Evolutionary conservation across 768 basidiomycete species (phyloP), one percentile per base, ranked within the genome.

Genomic region (Tricholoma saponaceum): DNA sequence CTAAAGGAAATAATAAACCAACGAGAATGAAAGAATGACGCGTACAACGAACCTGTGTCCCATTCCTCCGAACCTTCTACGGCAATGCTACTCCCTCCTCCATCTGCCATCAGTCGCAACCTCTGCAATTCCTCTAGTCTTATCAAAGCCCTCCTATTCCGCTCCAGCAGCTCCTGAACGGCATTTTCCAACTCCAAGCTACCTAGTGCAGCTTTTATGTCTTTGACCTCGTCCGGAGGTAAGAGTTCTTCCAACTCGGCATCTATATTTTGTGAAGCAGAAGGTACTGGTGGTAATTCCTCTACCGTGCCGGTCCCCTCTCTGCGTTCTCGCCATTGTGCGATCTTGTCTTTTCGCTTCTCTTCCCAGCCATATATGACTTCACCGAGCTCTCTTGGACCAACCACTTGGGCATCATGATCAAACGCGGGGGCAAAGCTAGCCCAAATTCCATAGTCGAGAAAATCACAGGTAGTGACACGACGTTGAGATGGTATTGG

Each of bases 371-470:
- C 74, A 68, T 76, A 84, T 25, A 85, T 69, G 10, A 84, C 70
- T 66, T 89, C 82, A 13, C 83, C 85, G 56, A 92, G 75, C 52
- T 80, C 75, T 1, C 74, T 69, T 55, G 83, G 77, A 3, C 90
- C 90, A 5, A 92, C 72, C 64, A 89, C 82, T 51, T 82, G 79
- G n/a, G 85, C 85, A 58, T 89, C 86, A 61, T 90, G 87, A 58
- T 90, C 88, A 67, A 89, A 92, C 9, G 78, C 74, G 1, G 91
- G 91, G 0, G 91, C 90, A 70, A 93, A 93, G 65, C 82, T 86
- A 6, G 89, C 72, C 64, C 78, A 87, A 12, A 79, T 77, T 0
- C 91, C 92, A 64, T 93, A 93, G 69, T 94, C 88, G 6, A 94
- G 74, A 66, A 92, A 92, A 0, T 77, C 70, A 54, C 88, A 89